A percentile compares a stretch with the other conserved stretches of the same genome.
Evolutionary conservation across 352 stramenopile species (phyloP).

Genomic region (Phytophthora pseudosyringae): DNA sequence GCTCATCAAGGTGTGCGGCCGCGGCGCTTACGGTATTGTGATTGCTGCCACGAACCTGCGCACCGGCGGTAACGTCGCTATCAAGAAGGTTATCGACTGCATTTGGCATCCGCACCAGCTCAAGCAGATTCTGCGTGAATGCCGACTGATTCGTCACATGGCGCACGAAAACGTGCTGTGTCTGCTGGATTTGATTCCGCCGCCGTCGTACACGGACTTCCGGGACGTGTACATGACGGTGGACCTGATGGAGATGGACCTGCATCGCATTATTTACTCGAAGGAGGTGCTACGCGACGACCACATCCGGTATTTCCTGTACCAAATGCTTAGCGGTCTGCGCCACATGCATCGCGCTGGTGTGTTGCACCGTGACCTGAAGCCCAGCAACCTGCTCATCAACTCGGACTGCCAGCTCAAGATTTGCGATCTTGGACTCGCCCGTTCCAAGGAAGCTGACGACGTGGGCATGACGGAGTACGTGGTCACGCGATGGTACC

Average conservation of each 20-base stretch:
- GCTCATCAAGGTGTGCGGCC: slow-evolving; percentile 89
- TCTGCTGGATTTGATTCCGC: slow-evolving; percentile 85
- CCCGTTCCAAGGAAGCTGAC: slow-evolving; percentile 86
- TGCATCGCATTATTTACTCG: slow-evolving; percentile 94
- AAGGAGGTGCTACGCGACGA: slow-evolving; percentile 92
- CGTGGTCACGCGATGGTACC: slow-evolving; percentile 91
- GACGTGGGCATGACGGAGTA: slow-evolving; percentile 93
- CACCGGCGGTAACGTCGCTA: slow-evolving; percentile 86
- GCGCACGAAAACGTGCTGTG: slow-evolving; percentile 87
- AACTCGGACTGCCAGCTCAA: slow-evolving; percentile 96
- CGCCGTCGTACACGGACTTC: slow-evolving; percentile 85
- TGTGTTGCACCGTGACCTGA: slow-evolving; percentile 87
- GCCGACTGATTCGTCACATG: slow-evolving; percentile 86
- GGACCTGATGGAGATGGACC: slow-evolving; percentile 94
- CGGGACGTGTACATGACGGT: slow-evolving; percentile 92
- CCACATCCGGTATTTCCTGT: slow-evolving; percentile 94
- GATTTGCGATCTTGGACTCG: slow-evolving; percentile 96
- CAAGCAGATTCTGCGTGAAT: slow-evolving; percentile 90
- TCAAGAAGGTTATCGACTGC: slow-evolving; percentile 93
- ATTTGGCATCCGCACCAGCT: slow-evolving; percentile 91
- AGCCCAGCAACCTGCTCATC: slow-evolving; percentile 89
- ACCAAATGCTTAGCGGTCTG: slow-evolving; percentile 91
- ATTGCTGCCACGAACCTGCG: slow-evolving; percentile 86
- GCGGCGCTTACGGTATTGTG: slow-evolving; percentile 90
- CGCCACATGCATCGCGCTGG: slow-evolving; percentile 89